These are phyloP conservation scores for Scortechinia acanthostroma DNA, from an alignment of 2,329 filamentous ascomycete species.

Conservation along the genomic window DNA sequence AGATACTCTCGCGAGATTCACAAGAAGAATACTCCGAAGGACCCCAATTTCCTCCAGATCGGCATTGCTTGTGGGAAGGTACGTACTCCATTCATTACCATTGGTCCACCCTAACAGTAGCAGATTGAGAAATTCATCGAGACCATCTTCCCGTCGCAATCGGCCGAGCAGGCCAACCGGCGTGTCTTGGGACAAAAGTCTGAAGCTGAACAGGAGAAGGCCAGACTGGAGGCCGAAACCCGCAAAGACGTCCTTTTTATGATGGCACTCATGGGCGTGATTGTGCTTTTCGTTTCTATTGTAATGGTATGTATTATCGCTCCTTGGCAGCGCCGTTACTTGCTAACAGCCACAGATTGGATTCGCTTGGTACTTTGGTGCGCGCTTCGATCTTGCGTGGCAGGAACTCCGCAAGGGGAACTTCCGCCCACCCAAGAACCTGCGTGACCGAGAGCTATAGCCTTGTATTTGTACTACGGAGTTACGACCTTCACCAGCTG, in stretches of 20 bases:
- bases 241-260: slow-evolving; percentile 40
- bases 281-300: slow-evolving; percentile 62
- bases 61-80: slow-evolving; percentile 85
- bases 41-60: slow-evolving; percentile 87
- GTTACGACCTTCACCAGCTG: neutral
- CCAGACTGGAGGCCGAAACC: slow-evolving; percentile 13
- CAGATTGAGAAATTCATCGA: slow-evolving; percentile 95
- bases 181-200: neutral
- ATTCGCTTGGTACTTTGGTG: slow-evolving; percentile 46
- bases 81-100: slow-evolving; percentile 9
- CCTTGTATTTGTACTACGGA: neutral
- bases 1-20: slow-evolving; percentile 75
- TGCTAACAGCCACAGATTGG: slow-evolving; percentile 49
- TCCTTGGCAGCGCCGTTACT: slow-evolving; percentile 22
- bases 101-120: neutral
- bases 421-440: neutral
- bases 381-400: neutral
- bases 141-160: slow-evolving; percentile 79
- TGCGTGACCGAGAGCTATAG: neutral
- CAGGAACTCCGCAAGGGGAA: neutral
- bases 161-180: slow-evolving; percentile 42
- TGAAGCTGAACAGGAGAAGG: slow-evolving; percentile 22
- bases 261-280: slow-evolving; percentile 53
- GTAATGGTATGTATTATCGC: slow-evolving; percentile 77
- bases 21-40: slow-evolving; percentile 86